phyloP scores from a whole-genome alignment of 2,329 filamentous ascomycete genomes.

The Capronia epimyces region DNA sequence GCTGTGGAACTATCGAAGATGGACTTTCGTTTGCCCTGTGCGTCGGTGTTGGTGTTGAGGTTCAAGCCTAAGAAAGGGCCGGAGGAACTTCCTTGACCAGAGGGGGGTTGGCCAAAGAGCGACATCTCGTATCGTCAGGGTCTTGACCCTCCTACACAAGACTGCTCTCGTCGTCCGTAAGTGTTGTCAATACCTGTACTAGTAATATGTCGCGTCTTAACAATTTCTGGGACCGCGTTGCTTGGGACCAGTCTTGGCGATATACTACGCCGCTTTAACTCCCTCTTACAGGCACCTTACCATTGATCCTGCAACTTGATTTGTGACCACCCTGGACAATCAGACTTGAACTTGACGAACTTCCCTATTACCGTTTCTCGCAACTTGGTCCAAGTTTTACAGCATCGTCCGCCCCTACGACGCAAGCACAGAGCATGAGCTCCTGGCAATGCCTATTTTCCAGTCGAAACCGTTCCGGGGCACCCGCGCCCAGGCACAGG shows the following conservation, averaged over 20 bases:
- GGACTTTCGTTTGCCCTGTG: conserved; percentile 27
- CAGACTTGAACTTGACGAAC: background rate
- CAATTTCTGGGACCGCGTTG: background rate
- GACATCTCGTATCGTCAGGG: conserved; percentile 19
- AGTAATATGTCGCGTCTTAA: background rate
- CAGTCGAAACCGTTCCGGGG: conserved; percentile 63
- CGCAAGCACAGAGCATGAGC: background rate
- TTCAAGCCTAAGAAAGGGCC: conserved; percentile 23
- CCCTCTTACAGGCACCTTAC: no score
- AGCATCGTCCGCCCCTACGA: background rate
- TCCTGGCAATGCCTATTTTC: conserved; percentile 55
- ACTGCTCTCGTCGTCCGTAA: background rate
- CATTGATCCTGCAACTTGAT: no score
- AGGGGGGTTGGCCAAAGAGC: conserved; percentile 21
- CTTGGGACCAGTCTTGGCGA: background rate
- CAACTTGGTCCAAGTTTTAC: background rate
- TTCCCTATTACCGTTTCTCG: no score
- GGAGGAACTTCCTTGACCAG: conserved; percentile 11
- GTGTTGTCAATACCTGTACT: no score
- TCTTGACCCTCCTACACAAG: background rate
- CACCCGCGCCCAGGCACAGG: conserved; percentile 30
- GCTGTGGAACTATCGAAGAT: conserved; percentile 27
- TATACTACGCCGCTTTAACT: background rate
- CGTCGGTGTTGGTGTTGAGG: conserved; percentile 24
- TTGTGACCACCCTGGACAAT: background rate